Conservation (phyloP, 306 rosid genomes). For the Vigna angularis region DNA sequence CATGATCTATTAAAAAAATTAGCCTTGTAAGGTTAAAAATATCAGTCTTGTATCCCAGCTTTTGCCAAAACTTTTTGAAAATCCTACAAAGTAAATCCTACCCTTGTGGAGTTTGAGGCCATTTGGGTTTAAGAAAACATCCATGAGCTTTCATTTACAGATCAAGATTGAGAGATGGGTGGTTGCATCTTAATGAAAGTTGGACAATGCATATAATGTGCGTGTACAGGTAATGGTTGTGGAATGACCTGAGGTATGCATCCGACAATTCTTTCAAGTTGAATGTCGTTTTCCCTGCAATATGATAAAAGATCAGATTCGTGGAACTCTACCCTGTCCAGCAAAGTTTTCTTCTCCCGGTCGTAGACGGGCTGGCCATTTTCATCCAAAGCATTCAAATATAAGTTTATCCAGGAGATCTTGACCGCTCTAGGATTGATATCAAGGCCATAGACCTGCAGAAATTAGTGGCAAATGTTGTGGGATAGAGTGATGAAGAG, state of each 20-base stretch:
- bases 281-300: conserved; percentile 76
- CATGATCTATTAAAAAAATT: conserved; percentile 19
- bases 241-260: conserved; percentile 97
- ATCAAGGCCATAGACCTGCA: conserved; percentile 95
- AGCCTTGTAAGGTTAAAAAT: not conserved
- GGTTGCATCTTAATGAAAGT: conserved; percentile 18
- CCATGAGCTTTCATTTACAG: not conserved
- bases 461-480: not conserved
- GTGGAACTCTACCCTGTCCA: conserved; percentile 94
- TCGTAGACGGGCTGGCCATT: conserved; percentile 80
- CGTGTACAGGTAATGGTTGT: conserved; percentile 2
- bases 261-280: conserved; percentile 93
- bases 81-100: not conserved
- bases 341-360: conserved; percentile 76
- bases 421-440: conserved; percentile 94
- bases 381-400: conserved; percentile 88
- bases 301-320: conserved; percentile 93
- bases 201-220: not conserved
- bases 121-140: not conserved
- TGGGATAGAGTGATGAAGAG: not conserved
- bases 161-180: conserved; percentile 15
- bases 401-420: conserved; percentile 89
- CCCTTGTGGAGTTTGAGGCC: not conserved
- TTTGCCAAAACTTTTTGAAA: not conserved
- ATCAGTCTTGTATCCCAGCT: not conserved